phyloP scores from a whole-genome alignment of 768 basidiomycete genomes.

The Lactarius tabidus region DNA sequence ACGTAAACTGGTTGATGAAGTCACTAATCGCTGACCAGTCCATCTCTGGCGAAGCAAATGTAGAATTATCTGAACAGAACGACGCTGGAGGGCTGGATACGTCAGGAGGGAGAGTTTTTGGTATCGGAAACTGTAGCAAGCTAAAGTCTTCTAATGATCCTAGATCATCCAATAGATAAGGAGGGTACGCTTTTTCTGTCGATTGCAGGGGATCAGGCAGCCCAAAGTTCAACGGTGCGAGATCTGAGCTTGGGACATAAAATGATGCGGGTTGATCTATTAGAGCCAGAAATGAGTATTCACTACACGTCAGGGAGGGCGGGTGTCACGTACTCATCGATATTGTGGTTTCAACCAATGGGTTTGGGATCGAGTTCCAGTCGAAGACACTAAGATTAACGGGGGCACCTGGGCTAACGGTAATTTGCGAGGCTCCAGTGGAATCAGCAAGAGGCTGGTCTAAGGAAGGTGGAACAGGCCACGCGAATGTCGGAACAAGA shows the following conservation, averaged over 20 bases:
- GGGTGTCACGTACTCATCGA: neutral
- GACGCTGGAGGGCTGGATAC: neutral
- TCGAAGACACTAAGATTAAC: neutral
- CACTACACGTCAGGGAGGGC: neutral
- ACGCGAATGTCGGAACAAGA: neutral
- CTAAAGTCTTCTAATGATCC: neutral
- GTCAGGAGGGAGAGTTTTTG: neutral
- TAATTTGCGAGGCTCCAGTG: neutral
- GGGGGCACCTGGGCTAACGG: neutral
- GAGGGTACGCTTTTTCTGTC: neutral
- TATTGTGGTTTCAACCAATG: neutral
- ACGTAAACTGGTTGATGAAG: neutral
- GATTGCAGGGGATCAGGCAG: neutral
- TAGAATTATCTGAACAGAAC: neutral
- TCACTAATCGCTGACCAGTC: neutral
- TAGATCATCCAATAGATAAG: neutral
- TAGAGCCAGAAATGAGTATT: neutral
- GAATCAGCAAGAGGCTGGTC: neutral
- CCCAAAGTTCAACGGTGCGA: neutral
- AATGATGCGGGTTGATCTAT: neutral
- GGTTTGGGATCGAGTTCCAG: neutral
- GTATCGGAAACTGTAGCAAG: neutral
- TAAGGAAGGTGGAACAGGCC: neutral
- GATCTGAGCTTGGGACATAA: constrained; percentile 5
- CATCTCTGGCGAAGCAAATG: neutral